Percentiles rank a stretch among this genome's conserved stretches.
These are phyloP conservation scores for Parmales sp. DNA, from an alignment of 108 stramenopile genomes.

Conservation along the genomic window DNA sequence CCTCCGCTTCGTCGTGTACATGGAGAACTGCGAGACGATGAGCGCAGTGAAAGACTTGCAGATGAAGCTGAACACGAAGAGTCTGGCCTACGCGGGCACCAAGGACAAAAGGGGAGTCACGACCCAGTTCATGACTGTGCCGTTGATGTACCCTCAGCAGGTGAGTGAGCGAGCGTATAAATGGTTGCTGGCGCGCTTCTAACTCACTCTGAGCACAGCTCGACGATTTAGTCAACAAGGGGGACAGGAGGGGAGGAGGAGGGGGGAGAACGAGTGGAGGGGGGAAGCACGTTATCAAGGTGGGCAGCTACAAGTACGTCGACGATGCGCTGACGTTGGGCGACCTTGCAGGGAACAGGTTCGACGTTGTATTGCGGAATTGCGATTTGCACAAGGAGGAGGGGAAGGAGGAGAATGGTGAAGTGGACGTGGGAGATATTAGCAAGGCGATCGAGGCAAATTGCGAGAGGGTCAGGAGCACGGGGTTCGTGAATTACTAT, in stretches of 20 bases:
- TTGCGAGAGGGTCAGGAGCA: neutral
- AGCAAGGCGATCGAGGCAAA: neutral
- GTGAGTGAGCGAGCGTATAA: no score
- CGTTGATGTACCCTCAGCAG: no score
- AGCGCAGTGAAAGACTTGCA: slow-evolving; percentile 57
- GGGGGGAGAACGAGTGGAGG: no score
- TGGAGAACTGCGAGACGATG: slow-evolving; percentile 71
- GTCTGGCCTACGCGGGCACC: slow-evolving; percentile 71
- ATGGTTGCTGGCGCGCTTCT: no score
- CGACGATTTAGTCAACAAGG: slow-evolving; percentile 47
- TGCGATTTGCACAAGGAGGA: slow-evolving; percentile 27
- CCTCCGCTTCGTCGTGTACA: slow-evolving; percentile 73
- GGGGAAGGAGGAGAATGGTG: neutral
- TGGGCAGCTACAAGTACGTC: slow-evolving; percentile 67
- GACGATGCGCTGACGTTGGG: slow-evolving; percentile 56
- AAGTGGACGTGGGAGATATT: no score
- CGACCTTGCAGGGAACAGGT: slow-evolving; percentile 66
- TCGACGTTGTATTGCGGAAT: slow-evolving; percentile 72
- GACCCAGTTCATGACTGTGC: slow-evolving; percentile 70
- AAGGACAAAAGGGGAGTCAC: slow-evolving; percentile 87
- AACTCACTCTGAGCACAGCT: no score
- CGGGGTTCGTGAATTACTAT: slow-evolving; percentile 87
- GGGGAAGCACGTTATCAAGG: slow-evolving; percentile 42
- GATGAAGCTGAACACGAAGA: slow-evolving; percentile 37
- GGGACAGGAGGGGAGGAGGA: slow-evolving; percentile 51